phyloP scores from a whole-genome alignment of 225 moss, liverwort and hornwort species.

The Antitrichia curtipendula region DNA sequence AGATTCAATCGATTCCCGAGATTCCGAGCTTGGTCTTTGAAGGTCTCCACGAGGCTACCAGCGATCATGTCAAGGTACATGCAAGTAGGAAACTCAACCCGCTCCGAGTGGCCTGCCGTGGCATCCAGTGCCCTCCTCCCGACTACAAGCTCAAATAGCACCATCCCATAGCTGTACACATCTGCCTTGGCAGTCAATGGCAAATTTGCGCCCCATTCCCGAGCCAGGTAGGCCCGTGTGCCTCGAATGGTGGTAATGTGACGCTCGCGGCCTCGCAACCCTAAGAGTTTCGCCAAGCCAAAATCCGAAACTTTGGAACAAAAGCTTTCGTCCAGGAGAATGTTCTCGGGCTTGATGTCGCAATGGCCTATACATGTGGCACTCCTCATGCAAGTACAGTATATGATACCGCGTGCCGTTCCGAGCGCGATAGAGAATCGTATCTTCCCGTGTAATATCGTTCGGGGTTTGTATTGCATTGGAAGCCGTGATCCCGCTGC shows the following conservation, averaged over 20 bases:
- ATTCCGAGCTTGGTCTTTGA: not conserved
- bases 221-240: constrained; percentile 59
- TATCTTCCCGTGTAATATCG: too few species aligned
- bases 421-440: constrained; percentile 3
- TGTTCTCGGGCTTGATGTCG: constrained; percentile 51
- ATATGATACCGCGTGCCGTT: constrained; percentile 43
- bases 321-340: constrained; percentile 36
- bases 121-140: constrained; percentile 15
- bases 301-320: constrained; percentile 48
- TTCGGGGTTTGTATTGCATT: too few species aligned
- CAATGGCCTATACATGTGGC: constrained; percentile 38
- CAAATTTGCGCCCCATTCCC: constrained; percentile 35
- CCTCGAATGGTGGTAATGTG: constrained; percentile 40
- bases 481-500: too few species aligned
- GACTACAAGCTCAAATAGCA: constrained; percentile 35
- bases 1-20: not conserved
- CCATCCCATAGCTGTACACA: constrained; percentile 56
- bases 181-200: constrained; percentile 46
- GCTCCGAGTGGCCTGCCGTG: not conserved
- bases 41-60: not conserved
- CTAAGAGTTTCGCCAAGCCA: constrained; percentile 41
- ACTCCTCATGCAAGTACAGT: constrained; percentile 56
- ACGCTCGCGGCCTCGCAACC: constrained; percentile 14
- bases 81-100: not conserved
- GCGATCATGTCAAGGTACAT: constrained; percentile 6